Evolutionary conservation across 306 rosid species (phyloP).

Genomic region (Sophora flavescens): DNA sequence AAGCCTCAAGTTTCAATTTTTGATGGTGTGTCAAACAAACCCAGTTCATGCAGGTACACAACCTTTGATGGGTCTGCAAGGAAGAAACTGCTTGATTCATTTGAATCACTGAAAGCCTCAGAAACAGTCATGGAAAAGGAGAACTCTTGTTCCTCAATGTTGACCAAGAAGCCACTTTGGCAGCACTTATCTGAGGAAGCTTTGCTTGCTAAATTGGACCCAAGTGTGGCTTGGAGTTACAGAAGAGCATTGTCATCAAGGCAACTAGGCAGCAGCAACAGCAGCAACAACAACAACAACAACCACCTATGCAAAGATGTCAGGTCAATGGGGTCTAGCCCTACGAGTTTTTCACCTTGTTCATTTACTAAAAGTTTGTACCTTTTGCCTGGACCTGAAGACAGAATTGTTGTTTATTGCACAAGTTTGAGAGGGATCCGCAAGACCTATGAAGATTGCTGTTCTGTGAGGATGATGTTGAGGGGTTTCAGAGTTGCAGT

Average conservation of each 20-base stretch:
- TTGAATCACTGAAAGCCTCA: constrained; percentile 50
- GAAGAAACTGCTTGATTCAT: constrained; percentile 53
- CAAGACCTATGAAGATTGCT: constrained; percentile 81
- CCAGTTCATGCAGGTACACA: constrained; percentile 61
- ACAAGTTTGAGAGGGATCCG: constrained; percentile 85
- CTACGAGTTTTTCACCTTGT: constrained; percentile 43
- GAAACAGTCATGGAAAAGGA: constrained; percentile 41
- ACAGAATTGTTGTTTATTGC: constrained; percentile 70
- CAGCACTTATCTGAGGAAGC: constrained; percentile 87
- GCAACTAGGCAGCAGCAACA: constrained; percentile 46
- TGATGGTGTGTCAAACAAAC: constrained; percentile 42
- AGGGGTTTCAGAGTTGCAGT: constrained; percentile 69
- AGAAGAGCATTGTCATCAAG: constrained; percentile 77
- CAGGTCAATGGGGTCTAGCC: constrained; percentile 68
- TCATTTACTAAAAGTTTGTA: constrained; percentile 42
- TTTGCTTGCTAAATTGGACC: constrained; percentile 75
- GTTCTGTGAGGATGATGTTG: constrained; percentile 67
- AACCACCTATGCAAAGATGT: constrained; percentile 37
- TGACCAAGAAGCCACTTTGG: constrained; percentile 76
- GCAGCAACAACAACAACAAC: neutral
- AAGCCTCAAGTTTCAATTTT: constrained; percentile 42
- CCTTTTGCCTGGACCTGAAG: constrained; percentile 57
- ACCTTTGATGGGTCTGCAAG: constrained; percentile 60
- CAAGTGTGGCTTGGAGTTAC: constrained; percentile 76
- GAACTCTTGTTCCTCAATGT: constrained; percentile 38